Conservation (phyloP, 2,329 filamentous ascomycete genomes). For the Aureobasidium subglaciale region DNA sequence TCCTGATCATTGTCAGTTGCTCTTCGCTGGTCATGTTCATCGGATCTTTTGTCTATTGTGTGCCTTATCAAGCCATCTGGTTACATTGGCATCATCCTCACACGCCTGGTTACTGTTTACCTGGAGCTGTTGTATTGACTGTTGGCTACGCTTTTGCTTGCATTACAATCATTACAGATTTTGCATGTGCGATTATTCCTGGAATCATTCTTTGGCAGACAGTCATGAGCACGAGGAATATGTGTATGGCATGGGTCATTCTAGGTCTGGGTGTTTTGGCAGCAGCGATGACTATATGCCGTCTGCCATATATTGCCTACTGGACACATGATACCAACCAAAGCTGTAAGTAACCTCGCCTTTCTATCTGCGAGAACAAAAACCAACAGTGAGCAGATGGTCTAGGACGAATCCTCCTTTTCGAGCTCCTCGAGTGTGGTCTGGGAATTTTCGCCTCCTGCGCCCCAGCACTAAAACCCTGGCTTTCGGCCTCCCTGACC, state of each 20-base stretch:
- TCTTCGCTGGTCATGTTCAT: constrained; percentile 7
- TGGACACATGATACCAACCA: not conserved
- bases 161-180: not conserved
- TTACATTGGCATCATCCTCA: constrained; percentile 5
- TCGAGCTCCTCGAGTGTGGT: constrained; percentile 4
- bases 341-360: not conserved
- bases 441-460: constrained; percentile 7
- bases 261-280: constrained; percentile 1
- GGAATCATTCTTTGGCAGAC: constrained; percentile 6
- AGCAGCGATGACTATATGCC: constrained; percentile 4
- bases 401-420: constrained; percentile 8
- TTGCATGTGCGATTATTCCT: constrained; percentile 4
- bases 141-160: not conserved
- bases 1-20: constrained; percentile 1
- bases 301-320: constrained; percentile 7
- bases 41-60: constrained; percentile 3
- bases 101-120: constrained; percentile 10
- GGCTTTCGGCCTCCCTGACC: not conserved
- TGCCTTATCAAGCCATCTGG: constrained; percentile 9
- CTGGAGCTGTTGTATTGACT: constrained; percentile 3
- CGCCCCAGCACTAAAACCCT: constrained; percentile 7
- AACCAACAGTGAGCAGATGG: not conserved
- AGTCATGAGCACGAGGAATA: not conserved
- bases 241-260: not conserved
- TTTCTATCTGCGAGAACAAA: not conserved